Evolutionary conservation across 2,329 filamentous ascomycete species (phyloP).

Genomic region (Mollisia scopiformis): DNA sequence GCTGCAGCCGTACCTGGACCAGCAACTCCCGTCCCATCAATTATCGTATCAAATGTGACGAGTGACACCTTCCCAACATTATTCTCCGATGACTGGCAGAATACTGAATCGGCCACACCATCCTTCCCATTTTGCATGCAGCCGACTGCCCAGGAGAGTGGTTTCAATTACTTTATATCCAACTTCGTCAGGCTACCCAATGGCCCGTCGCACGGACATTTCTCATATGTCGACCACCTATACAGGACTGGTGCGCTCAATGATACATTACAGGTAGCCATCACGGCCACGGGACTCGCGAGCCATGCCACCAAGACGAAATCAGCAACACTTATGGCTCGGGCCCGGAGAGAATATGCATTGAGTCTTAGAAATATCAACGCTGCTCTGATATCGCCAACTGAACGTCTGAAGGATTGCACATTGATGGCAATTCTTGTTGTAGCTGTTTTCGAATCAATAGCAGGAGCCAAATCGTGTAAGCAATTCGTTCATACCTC

Average conservation of each 20-base stretch:
- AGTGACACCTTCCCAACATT: neutral
- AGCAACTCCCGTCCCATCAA: neutral
- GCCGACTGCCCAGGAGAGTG: slow-evolving; percentile 14
- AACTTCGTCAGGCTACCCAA: slow-evolving; percentile 15
- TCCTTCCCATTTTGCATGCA: neutral
- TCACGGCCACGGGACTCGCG: slow-evolving; percentile 55
- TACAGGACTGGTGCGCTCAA: slow-evolving; percentile 8
- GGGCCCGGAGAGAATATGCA: slow-evolving; percentile 46
- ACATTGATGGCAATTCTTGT: slow-evolving; percentile 57
- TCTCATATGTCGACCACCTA: slow-evolving; percentile 12
- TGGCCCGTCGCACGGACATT: slow-evolving; percentile 14
- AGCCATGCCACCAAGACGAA: slow-evolving; percentile 45
- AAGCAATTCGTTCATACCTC: slow-evolving; percentile 22
- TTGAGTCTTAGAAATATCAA: slow-evolving; percentile 52
- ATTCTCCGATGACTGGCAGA: slow-evolving; percentile 1
- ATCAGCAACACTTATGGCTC: slow-evolving; percentile 44
- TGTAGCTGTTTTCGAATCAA: slow-evolving; percentile 43
- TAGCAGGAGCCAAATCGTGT: slow-evolving; percentile 37
- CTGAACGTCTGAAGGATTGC: slow-evolving; percentile 50
- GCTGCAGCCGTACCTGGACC: neutral
- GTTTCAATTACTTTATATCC: slow-evolving; percentile 15
- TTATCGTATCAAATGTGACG: neutral
- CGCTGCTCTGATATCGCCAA: slow-evolving; percentile 47
- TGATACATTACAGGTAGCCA: slow-evolving; percentile 28
- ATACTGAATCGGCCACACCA: neutral